Conservation (phyloP, 371 early-diverging fungal species). For the Syncephalastrum monosporum region DNA sequence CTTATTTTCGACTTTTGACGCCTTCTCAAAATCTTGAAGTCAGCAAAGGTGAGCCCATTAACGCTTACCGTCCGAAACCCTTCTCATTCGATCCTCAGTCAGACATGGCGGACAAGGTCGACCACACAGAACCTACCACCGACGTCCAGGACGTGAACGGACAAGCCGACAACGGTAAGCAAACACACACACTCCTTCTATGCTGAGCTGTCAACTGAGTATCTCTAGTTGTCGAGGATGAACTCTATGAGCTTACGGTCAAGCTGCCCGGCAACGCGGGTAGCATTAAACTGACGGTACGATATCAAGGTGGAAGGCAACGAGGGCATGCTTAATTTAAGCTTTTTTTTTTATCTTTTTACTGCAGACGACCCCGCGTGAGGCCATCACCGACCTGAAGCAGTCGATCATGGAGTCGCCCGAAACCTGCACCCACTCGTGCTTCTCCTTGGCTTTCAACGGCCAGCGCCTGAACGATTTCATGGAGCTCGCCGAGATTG, state of each 20-base stretch:
- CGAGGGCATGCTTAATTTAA: not conserved
- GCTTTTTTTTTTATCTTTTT: constrained; percentile 1
- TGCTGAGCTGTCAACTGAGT: not conserved
- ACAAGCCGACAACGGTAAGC: constrained; percentile 19
- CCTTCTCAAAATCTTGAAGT: too few species aligned
- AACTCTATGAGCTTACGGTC: constrained; percentile 58
- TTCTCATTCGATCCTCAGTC: not conserved
- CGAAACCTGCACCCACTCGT: constrained; percentile 83
- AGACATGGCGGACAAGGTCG: constrained; percentile 22
- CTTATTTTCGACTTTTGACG: too few species aligned
- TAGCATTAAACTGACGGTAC: constrained; percentile 53
- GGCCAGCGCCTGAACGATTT: constrained; percentile 73
- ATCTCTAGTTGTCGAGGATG: constrained; percentile 43
- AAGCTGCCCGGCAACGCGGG: constrained; percentile 55
- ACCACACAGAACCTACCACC: constrained; percentile 12
- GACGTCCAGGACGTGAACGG: constrained; percentile 10
- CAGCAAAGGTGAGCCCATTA: not conserved
- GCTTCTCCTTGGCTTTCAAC: constrained; percentile 81
- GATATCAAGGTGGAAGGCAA: constrained; percentile 8
- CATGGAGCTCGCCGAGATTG: constrained; percentile 73
- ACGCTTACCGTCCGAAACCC: not conserved
- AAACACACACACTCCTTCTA: not conserved
- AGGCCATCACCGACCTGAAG: constrained; percentile 84
- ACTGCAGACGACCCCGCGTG: constrained; percentile 65
- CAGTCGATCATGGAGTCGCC: constrained; percentile 86